Evolutionary conservation across 345 rosid genomes (phyloP), one percentile per base, ranked within the genome.

Genomic region (Eucalyptus erythrocorys): DNA sequence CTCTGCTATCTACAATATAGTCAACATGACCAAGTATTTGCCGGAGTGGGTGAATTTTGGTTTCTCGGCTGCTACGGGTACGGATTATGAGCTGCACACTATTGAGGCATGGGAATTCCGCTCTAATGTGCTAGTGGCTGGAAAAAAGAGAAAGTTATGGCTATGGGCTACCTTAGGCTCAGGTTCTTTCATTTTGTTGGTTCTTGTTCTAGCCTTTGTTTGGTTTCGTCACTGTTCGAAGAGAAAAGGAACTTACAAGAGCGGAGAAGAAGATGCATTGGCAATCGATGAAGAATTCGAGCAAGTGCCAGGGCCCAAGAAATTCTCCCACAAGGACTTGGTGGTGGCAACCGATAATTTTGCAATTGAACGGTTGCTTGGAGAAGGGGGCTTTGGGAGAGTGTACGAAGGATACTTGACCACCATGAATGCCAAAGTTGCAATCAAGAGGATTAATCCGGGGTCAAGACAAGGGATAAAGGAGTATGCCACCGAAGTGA

Each of bases 11-110:
- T 45, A 50, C 8, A 6, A 88, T 51, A 66, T 21, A 10, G 57
- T 90, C 48, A 86, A 90, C 81, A 26, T 90, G 50, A 24, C 48
- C 7, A 32, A 32, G 34, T 48, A 87, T 55, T 86, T 91, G 47
- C 90, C 90, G 22, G 91, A 90, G 48, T 87, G 88, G 89, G 90
- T 91, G 14, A 87, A 61, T 61, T 64, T 91, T 24, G 92, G 92
- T 48, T 91, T 91, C 86, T 91, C 92, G 30, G 89, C 87, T 24
- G 9, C 88, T 22, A 91, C 84, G 26, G 90, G 87, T 6, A 0
- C 8, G 30, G 8, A 1, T 11, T 59, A 5, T 6, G 89, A 88
- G 88, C 16, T 87, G 7, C 85, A 90, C 40, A 66, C 47, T 37
- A 13, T 90, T 87, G 27, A 48, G 21, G 87, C 88, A 11, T 90